Conservation (phyloP, 208 protist genomes). For the Porcisia hertigi region DNA sequence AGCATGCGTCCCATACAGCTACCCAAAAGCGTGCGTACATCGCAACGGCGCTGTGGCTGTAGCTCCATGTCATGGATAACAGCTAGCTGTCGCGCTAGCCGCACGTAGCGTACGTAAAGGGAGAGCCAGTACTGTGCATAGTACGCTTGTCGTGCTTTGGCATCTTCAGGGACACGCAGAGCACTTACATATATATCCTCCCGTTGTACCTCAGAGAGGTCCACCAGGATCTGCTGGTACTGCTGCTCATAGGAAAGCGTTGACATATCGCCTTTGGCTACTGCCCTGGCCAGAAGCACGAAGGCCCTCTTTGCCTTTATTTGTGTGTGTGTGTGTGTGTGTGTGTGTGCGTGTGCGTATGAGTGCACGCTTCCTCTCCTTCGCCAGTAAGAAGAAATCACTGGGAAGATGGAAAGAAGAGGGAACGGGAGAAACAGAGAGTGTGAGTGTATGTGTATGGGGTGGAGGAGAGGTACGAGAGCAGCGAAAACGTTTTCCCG, state of each 20-base stretch:
- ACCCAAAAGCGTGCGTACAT: constrained; percentile 91
- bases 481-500: no score
- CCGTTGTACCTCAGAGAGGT: constrained; percentile 63
- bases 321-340: constrained; percentile 1
- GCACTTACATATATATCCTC: constrained; percentile 61
- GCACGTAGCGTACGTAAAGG: constrained; percentile 93
- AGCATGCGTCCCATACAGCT: constrained; percentile 93
- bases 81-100: constrained; percentile 77
- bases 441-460: no score
- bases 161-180: constrained; percentile 40
- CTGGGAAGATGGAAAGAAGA: not conserved
- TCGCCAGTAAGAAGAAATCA: no score
- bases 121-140: constrained; percentile 80
- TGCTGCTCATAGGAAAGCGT: constrained; percentile 71
- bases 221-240: constrained; percentile 78
- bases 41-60: constrained; percentile 93
- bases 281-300: not conserved
- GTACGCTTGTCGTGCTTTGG: constrained; percentile 55
- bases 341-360: not conserved
- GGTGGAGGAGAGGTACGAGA: no score
- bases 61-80: constrained; percentile 89
- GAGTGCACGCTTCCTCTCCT: no score
- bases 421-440: not conserved
- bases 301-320: not conserved
- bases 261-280: constrained; percentile 55